These are phyloP conservation scores for Angomonas desouzai DNA, from an alignment of 208 protist species.

Conservation along the genomic window DNA sequence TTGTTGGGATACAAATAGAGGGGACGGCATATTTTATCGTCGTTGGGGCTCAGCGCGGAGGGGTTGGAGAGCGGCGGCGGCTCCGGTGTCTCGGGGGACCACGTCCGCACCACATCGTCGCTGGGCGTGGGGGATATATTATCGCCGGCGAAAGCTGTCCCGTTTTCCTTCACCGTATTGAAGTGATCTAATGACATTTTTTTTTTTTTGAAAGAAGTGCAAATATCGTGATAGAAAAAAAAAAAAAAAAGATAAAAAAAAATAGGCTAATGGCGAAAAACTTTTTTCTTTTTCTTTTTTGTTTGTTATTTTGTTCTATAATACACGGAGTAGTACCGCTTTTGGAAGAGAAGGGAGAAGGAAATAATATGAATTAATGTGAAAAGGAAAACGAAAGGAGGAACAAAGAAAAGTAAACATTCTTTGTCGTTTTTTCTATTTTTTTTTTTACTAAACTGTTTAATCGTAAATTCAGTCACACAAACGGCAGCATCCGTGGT, in stretches of 20 bases:
- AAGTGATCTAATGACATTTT: constrained; percentile 1
- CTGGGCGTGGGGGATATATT: neutral
- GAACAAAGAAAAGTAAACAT: too few relatives aligned
- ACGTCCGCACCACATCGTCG: constrained; percentile 12
- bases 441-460: too few relatives aligned
- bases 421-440: too few relatives aligned
- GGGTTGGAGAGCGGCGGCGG: constrained; percentile 13
- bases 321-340: too few relatives aligned
- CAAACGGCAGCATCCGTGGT: neutral
- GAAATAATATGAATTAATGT: too few relatives aligned
- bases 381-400: too few relatives aligned
- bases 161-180: neutral
- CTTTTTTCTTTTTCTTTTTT: constrained; percentile 1
- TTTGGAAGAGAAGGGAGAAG: too few relatives aligned
- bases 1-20: constrained; percentile 14
- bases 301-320: constrained; percentile 14
- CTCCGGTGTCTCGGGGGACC: constrained; percentile 29
- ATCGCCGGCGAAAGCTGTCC: neutral
- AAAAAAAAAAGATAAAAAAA: constrained; percentile 12
- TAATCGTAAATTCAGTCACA: too few relatives aligned
- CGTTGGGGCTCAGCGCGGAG: neutral
- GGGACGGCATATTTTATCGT: neutral
- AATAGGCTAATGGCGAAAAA: constrained; percentile 8
- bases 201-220: neutral
- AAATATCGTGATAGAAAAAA: neutral